phyloP scores from a whole-genome alignment of 352 stramenopile species.

The Phytophthora niederhauseri region DNA sequence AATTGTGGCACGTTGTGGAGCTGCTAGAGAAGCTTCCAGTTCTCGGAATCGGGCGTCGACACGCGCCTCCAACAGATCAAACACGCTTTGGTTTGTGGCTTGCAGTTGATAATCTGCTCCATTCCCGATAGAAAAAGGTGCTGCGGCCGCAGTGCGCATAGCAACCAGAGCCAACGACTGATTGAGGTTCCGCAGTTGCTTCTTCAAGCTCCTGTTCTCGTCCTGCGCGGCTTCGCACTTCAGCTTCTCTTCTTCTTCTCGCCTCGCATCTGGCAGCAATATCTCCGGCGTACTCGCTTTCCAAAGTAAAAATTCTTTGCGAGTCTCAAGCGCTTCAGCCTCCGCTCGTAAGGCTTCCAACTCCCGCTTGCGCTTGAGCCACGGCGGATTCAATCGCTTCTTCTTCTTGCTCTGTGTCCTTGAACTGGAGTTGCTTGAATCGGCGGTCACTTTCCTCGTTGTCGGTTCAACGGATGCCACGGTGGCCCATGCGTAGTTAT shows the following conservation, averaged over 20 bases:
- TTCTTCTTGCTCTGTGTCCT: background rate
- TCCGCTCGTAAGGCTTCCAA: constrained; percentile 4
- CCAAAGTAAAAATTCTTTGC: background rate
- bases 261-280: background rate
- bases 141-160: background rate
- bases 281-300: background rate
- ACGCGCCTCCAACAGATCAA: background rate
- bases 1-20: too few species aligned
- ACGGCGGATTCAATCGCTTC: constrained; percentile 5
- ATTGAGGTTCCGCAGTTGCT: background rate
- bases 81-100: background rate
- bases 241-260: constrained; percentile 1
- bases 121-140: background rate
- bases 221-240: constrained; percentile 1
- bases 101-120: background rate
- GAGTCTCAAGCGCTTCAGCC: constrained; percentile 2
- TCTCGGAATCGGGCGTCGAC: too few species aligned
- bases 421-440: background rate
- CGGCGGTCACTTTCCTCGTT: background rate
- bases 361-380: constrained; percentile 15
- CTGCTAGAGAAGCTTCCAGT: too few species aligned
- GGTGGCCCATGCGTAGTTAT: background rate
- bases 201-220: constrained; percentile 10
- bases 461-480: background rate
- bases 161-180: background rate